Conservation (phyloP, 176 grass and related monocot genomes). For the Ensete glaucum region DNA sequence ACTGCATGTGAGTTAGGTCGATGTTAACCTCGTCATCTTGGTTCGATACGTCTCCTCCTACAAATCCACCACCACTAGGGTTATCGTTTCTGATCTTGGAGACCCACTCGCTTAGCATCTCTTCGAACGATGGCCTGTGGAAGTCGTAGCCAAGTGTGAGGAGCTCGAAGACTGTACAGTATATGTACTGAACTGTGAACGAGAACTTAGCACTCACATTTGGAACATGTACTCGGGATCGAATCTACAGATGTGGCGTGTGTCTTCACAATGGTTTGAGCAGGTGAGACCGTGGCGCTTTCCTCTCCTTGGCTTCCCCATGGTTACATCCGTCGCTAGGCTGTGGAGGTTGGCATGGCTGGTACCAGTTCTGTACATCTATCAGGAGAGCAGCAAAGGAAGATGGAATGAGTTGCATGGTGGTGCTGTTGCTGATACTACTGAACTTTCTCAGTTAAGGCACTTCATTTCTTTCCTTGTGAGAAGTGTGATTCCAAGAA, state of each 20-base stretch:
- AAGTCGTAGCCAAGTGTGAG: background rate
- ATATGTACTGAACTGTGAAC: too few relatives aligned
- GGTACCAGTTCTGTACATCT: slow-evolving; percentile 8
- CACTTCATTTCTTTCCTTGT: too few relatives aligned
- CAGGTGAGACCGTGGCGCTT: background rate
- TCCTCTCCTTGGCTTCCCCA: background rate
- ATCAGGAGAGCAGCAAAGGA: background rate
- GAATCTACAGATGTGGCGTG: background rate
- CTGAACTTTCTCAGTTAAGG: too few relatives aligned
- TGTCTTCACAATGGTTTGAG: background rate
- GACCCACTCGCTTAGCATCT: slow-evolving; percentile 2
- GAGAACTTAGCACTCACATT: background rate
- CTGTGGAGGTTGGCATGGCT: slow-evolving; percentile 3
- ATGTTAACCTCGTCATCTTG: background rate
- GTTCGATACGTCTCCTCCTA: too few relatives aligned
- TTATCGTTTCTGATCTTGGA: background rate
- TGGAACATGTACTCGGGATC: background rate
- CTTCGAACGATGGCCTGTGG: background rate
- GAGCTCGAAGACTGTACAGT: background rate
- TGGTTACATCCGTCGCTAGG: background rate
- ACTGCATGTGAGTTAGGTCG: too few relatives aligned
- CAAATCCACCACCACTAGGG: too few relatives aligned
- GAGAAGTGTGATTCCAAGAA: too few relatives aligned
- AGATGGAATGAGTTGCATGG: too few relatives aligned
- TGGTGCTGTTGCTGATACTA: too few relatives aligned